Percentiles rank a stretch among this genome's conserved stretches.
These are phyloP conservation scores for Chiua sp. DNA, from an alignment of 1,284 basidiomycete genomes.

Conservation along the genomic window DNA sequence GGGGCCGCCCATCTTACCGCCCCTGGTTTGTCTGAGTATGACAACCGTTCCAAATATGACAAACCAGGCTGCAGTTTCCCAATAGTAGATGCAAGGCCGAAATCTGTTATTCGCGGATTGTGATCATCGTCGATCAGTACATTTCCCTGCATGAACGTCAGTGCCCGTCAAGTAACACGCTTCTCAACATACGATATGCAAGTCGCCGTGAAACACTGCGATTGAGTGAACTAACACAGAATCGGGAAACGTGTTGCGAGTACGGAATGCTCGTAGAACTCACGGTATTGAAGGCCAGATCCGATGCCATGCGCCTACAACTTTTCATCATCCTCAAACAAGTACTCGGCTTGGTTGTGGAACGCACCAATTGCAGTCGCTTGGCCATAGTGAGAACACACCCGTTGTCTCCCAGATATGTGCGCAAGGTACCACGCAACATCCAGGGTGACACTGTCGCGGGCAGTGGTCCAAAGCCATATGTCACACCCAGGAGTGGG, in stretches of 20 bases:
- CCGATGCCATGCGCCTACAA: constrained; percentile 1
- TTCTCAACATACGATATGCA: too few species aligned
- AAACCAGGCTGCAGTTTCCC: constrained; percentile 6
- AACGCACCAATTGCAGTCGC: not conserved
- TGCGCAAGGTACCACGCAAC: constrained; percentile 4
- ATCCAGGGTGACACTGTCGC: constrained; percentile 4
- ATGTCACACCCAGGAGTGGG: constrained; percentile 9
- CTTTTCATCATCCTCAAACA: not conserved
- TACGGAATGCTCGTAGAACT: not conserved
- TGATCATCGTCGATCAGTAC: constrained; percentile 12
- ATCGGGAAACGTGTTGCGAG: not conserved
- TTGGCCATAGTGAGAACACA: not conserved
- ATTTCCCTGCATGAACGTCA: constrained; percentile 6
- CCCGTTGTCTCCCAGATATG: not conserved
- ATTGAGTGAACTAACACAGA: constrained; percentile 13
- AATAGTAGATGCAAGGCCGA: constrained; percentile 1
- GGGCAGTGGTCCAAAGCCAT: not conserved
- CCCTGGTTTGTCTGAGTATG: constrained; percentile 5
- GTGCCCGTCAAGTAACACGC: not conserved
- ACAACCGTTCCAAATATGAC: constrained; percentile 11
- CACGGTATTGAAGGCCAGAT: constrained; percentile 10
- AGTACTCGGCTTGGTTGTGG: too few species aligned
- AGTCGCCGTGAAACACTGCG: constrained; percentile 6
- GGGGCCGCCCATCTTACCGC: not conserved
- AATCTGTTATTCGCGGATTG: constrained; percentile 9